Evolutionary conservation across 371 early-diverging fungal genomes (phyloP).

Genomic region (Batkoa obscura): DNA sequence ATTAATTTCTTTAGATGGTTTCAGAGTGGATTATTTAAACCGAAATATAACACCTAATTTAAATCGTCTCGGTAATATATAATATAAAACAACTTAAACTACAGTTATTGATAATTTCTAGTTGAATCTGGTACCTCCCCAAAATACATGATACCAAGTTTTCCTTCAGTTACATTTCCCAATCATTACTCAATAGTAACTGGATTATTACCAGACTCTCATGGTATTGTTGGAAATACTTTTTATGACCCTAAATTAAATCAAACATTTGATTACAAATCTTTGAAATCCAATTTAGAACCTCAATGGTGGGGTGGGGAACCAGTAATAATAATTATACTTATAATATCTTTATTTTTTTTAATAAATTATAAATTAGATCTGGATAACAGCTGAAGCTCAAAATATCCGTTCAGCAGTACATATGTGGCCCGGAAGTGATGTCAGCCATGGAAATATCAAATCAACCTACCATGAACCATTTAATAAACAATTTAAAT

Average conservation of each 20-base stretch:
- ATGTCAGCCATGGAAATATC: constrained; percentile 13
- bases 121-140: constrained; percentile 29
- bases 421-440: constrained; percentile 80
- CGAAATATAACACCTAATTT: constrained; percentile 52
- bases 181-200: constrained; percentile 88
- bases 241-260: constrained; percentile 62
- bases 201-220: constrained; percentile 75
- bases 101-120: constrained; percentile 1
- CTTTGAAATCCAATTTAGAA: constrained; percentile 14
- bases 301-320: constrained; percentile 77
- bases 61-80: constrained; percentile 18
- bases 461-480: constrained; percentile 45
- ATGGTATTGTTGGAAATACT: constrained; percentile 82
- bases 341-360: constrained; percentile 5
- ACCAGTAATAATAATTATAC: constrained; percentile 31
- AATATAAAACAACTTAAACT: constrained; percentile 26
- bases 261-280: constrained; percentile 54
- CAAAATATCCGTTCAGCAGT: constrained; percentile 46
- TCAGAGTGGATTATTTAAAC: constrained; percentile 64
- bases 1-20: constrained; percentile 82
- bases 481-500: constrained; percentile 23
- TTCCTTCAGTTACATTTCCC: constrained; percentile 62
- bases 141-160: constrained; percentile 40
- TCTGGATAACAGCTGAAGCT: constrained; percentile 68
- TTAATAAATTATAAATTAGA: constrained; percentile 17